Base-by-base conservation (phyloP, 2,329 filamentous ascomycete genomes). In the Aspergillus oerlinghausenensis region DNA sequence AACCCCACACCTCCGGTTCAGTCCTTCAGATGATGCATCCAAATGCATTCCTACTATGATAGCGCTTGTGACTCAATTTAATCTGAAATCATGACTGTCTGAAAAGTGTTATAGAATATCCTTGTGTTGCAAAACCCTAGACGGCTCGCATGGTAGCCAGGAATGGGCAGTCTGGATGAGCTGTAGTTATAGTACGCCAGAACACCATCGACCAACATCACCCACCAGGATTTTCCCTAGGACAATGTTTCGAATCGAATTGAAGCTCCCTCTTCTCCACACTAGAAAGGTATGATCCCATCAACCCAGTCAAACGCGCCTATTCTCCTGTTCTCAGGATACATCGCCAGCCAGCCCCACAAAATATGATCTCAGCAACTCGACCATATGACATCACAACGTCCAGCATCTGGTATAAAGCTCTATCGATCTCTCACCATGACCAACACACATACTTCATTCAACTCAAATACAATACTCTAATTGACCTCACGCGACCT, bases 281-380 rank as follows among this genome's bases (percentile, higher is more conserved):
- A 7, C 3, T 23, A 26, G 4, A 5, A 14, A 17, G 32, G 4
- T 14, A 35, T 47, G 21, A 47, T 14, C 8, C 17, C 26, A 23
- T 14, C 43, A 47, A 47, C 21, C 43, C 40, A 21, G 40, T 10
- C 40, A 43, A 21, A 19, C 5, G 10, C 5, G 10, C 23, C 11
- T 25, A 14, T 23, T 17, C 43, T 25, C 43, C 43, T 47, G 10
- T 47, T 47, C 43, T 23, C 42, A 45, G 10, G 11, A 47, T 25
- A 14, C 43, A 21, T 47, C 43, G 45, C 55, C 54, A 35, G 29
- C 47, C 52, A 56, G 64, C 55, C 64, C 64, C 61, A 67, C 63
- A 52, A 38, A 38, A 11, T 60, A 67, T 67, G 65, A 67, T 65
- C 60, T 67, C 65, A 67, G 62, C 64, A 61, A 67, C 64, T 65